Evolutionary conservation across 306 rosid genomes (phyloP), one percentile per base, ranked within the genome.

Genomic region (Gastrolobium bilobum): DNA sequence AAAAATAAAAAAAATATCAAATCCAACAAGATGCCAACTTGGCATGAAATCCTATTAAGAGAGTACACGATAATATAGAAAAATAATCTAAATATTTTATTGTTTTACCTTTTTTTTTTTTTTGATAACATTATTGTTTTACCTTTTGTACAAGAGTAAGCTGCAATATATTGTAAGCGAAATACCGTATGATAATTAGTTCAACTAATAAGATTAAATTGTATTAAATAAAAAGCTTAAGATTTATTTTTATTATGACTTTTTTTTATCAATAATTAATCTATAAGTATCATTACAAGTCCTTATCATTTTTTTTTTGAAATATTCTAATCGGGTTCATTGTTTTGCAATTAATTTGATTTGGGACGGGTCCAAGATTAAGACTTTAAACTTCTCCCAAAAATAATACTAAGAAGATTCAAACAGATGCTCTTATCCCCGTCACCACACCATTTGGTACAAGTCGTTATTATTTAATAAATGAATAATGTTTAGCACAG

Each of bases 31-130:
- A 57, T 71, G 37, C 26, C 31, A 30, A 7, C 2, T 58, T 43
- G 68, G 57, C 78, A 73, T 42, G 42, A 73, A 5, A 58, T 34
- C 76, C 42, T 8, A 7, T 46, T 48, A 70, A 68, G 42, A 31
- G n/a, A 51, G 30, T 14, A 57, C 2, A 37, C 13, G 68, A 73
- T 43, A 30, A 57, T 59, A 31, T 43, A 58, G 42, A 43, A 58
- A 37, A 48, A 43, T 0, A 4, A 30, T 51, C 20, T 30, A 33
- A 4, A 42, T 6, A 6, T 1, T 14, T n/a, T 42, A 42, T 10
- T 40, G 29, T 54, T 72, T 72, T 29, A 34, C 31, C 13, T 30
- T 30, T 3, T 42, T n/a, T n/a, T n/a, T n/a, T n/a, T n/a, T n/a
- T n/a, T n/a, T n/a, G n/a, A n/a, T n/a, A n/a, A n/a, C n/a, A n/a